Percentiles rank a stretch among this genome's conserved stretches.
Evolutionary conservation across 2,329 filamentous ascomycete species (phyloP).

Genomic region (Curvularia sp.): DNA sequence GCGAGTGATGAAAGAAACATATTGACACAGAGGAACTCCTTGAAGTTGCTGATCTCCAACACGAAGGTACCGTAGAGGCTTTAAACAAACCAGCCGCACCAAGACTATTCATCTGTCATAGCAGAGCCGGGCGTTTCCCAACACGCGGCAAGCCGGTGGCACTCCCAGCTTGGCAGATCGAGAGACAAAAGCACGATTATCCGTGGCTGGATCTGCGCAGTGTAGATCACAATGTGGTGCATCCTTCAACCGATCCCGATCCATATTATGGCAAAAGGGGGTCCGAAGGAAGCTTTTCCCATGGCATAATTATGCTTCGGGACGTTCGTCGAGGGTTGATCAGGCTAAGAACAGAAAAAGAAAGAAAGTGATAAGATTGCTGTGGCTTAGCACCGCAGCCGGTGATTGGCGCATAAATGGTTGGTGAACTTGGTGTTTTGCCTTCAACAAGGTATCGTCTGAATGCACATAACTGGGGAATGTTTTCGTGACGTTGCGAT

Average conservation of each 20-base stretch:
- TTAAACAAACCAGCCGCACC: slow-evolving; percentile 9
- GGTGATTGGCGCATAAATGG: not conserved
- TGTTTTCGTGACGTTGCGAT: not conserved
- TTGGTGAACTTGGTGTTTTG: not conserved
- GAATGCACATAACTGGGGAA: not conserved
- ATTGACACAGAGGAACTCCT: slow-evolving; percentile 5
- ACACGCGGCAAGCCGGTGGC: slow-evolving; percentile 14
- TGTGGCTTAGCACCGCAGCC: not conserved
- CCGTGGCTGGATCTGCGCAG: slow-evolving; percentile 5
- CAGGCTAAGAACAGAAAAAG: slow-evolving; percentile 9
- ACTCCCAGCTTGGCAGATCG: slow-evolving; percentile 6
- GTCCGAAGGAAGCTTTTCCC: slow-evolving; percentile 3
- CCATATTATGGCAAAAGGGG: slow-evolving; percentile 8
- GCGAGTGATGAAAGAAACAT: slow-evolving; percentile 16
- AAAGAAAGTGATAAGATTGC: slow-evolving; percentile 12
- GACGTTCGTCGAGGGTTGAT: slow-evolving; percentile 3
- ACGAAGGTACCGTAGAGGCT: slow-evolving; percentile 1
- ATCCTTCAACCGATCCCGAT: slow-evolving; percentile 6
- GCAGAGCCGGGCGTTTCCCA: slow-evolving; percentile 5
- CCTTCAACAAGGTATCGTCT: not conserved
- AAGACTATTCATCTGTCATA: slow-evolving; percentile 7
- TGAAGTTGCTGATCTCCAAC: not conserved
- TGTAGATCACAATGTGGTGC: slow-evolving; percentile 13
- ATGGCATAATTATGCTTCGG: slow-evolving; percentile 7
- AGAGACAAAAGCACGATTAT: slow-evolving; percentile 12